Evolutionary conservation across 2,329 filamentous ascomycete genomes (phyloP), one percentile per base, ranked within the genome.

Genomic region (Coniochaeta prunicola): DNA sequence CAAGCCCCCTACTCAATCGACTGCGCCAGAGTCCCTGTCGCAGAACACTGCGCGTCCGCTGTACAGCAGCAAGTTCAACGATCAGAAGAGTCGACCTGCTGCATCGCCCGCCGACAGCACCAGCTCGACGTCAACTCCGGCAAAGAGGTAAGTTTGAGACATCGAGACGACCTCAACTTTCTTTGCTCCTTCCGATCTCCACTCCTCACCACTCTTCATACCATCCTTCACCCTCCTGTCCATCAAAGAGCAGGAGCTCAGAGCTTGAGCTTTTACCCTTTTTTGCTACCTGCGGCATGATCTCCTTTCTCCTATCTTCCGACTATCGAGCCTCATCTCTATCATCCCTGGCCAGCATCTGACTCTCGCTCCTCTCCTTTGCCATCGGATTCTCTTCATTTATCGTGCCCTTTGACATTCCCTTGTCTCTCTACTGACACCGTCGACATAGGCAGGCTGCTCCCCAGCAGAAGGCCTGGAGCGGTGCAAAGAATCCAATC

Each of bases 31-130:
- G 62, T 56, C 59, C 59, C 66, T 67, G 59, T 64, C 67, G 53
- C 60, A 64, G 53, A 31, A 7, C 33, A 63, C 64, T 38, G 48
- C 63, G 9, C 61, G 67, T 56, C 64, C 68, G 42, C 60, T 68
- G 48, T 70, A 69, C 62, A 70, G 68, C 65, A 70, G 67, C 67
- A 70, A 69, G 66, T 64, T 70, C 57, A 64, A 65, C 62, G 65
- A 68, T 60, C 65, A 63, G 59, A 65, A 66, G 60, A 55, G 62
- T 56, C 65, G 62, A 59, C 60, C 64, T 59, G 65, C 67, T 55
- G 30, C 53, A 21, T 21, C 21, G 28, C 17, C 53, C 5, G 53
- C 30, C 53, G 30, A 34, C 30, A 55, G 36, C 40, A 45, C n/a
- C 40, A 64, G 63, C 54, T 63, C 67, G 57, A 66, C 61, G 61